A percentile compares a stretch with the other conserved stretches of the same genome.
phyloP scores from a whole-genome alignment of 495 filamentous ascomycete species.

The Sabuloglossum arenarium region DNA sequence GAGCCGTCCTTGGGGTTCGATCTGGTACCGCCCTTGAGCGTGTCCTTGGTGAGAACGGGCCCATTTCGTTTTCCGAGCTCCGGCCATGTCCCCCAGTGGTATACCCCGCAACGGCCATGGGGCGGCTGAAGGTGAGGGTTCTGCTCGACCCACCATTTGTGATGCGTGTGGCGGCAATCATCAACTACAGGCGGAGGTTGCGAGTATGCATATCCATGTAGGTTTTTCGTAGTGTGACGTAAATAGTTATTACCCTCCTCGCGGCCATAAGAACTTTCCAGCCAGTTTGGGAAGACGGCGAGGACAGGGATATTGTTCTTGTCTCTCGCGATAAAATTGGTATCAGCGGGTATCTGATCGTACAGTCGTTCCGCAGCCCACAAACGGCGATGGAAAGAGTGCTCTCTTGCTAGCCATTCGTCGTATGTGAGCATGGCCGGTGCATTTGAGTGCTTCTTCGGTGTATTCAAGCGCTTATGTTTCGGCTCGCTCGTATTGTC shows the following conservation, averaged over 20 bases:
- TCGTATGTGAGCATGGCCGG: not conserved
- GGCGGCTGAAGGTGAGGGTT: not conserved
- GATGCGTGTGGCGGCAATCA: not conserved
- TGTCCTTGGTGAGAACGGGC: not conserved
- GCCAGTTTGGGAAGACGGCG: not conserved
- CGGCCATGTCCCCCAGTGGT: not conserved
- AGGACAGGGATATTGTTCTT: not conserved
- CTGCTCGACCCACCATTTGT: not conserved
- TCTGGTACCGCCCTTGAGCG: not conserved
- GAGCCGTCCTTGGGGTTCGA: not conserved
- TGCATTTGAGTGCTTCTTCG: not conserved
- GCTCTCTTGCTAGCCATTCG: not conserved
- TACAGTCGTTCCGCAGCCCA: not conserved
- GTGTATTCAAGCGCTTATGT: too few species aligned
- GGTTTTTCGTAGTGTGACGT: not conserved
- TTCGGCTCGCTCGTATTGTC: not conserved
- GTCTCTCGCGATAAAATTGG: not conserved
- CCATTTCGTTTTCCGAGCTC: not conserved
- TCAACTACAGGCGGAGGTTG: not conserved
- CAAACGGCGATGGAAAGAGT: not conserved
- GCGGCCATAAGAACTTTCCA: not conserved
- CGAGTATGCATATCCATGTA: not conserved
- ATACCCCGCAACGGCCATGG: not conserved
- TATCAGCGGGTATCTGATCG: not conserved
- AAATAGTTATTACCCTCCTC: not conserved